These are phyloP conservation scores for Annulohypoxylon moriforme DNA, from an alignment of 495 filamentous ascomycete genomes.

Conservation along the genomic window DNA sequence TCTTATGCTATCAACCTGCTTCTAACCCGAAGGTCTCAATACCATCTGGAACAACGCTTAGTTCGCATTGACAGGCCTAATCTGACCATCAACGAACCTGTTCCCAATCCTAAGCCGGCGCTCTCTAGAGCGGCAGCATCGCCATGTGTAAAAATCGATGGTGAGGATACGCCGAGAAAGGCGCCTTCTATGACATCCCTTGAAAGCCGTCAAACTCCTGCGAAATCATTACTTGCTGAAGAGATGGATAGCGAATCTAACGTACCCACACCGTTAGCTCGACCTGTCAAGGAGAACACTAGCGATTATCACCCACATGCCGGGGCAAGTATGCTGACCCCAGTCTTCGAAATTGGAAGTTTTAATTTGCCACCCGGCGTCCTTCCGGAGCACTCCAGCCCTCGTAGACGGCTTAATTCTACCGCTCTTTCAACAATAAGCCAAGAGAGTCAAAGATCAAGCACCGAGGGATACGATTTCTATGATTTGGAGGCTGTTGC, in stretches of 20 bases:
- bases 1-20: conserved; percentile 71
- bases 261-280: conserved; percentile 80
- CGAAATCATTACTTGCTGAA: conserved; percentile 55
- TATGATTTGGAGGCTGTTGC: conserved; percentile 64
- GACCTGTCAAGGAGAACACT: conserved; percentile 67
- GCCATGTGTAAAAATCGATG: conserved; percentile 24
- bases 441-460: conserved; percentile 55
- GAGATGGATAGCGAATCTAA: conserved; percentile 80
- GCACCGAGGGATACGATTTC: conserved; percentile 68
- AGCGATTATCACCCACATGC: conserved; percentile 42
- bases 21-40: conserved; percentile 66
- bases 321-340: conserved; percentile 49
- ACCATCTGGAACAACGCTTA: conserved; percentile 62
- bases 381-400: conserved; percentile 45
- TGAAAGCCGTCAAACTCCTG: conserved; percentile 42
- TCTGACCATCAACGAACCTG: neutral
- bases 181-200: conserved; percentile 45
- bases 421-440: conserved; percentile 57
- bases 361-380: conserved; percentile 56
- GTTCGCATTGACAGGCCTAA: conserved; percentile 22
- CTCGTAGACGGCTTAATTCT: conserved; percentile 56
- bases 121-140: conserved; percentile 19
- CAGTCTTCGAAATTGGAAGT: conserved; percentile 55
- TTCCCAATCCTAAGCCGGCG: conserved; percentile 10
- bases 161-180: conserved; percentile 55